Conservation (phyloP, 108 stramenopile species). For the Nitzschia palea region DNA sequence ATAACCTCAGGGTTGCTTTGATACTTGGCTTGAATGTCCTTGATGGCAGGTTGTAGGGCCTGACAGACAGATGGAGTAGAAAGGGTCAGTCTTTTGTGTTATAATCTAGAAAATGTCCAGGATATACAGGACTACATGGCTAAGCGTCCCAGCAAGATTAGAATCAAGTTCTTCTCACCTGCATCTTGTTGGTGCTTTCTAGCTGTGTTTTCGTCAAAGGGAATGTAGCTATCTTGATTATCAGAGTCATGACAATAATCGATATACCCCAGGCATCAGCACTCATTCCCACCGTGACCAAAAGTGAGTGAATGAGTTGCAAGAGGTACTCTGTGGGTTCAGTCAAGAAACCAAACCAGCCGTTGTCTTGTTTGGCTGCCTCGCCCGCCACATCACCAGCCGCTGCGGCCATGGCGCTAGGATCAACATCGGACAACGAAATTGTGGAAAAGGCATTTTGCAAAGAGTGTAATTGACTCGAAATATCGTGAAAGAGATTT, state of each 20-base stretch:
- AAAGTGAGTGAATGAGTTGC: slow-evolving; percentile 57
- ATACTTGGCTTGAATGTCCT: slow-evolving; percentile 91
- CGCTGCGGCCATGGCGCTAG: slow-evolving; percentile 31
- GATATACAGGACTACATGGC: background rate
- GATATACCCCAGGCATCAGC: slow-evolving; percentile 87
- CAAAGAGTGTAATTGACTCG: slow-evolving; percentile 48
- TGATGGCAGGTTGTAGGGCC: slow-evolving; percentile 87
- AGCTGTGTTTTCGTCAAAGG: slow-evolving; percentile 92
- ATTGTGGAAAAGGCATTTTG: slow-evolving; percentile 59
- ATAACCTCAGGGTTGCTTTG: slow-evolving; percentile 91
- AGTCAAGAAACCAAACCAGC: slow-evolving; percentile 90
- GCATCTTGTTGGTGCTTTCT: slow-evolving; percentile 94
- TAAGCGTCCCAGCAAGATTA: too few species aligned
- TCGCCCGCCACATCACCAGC: slow-evolving; percentile 30
- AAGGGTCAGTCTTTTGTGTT: too few species aligned
- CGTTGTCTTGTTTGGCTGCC: slow-evolving; percentile 58
- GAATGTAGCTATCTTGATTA: slow-evolving; percentile 90
- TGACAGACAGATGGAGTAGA: slow-evolving; percentile 14
- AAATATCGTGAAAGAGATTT: slow-evolving; percentile 46
- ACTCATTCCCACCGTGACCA: slow-evolving; percentile 64
- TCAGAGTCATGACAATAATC: slow-evolving; percentile 89
- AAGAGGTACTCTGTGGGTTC: slow-evolving; percentile 66
- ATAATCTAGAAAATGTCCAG: too few species aligned
- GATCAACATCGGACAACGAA: slow-evolving; percentile 51
- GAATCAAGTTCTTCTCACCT: slow-evolving; percentile 52